Percentiles rank a stretch among this genome's conserved stretches.
Evolutionary conservation across 2,329 filamentous ascomycete species (phyloP).

Genomic region (Apiospora malaysiana): DNA sequence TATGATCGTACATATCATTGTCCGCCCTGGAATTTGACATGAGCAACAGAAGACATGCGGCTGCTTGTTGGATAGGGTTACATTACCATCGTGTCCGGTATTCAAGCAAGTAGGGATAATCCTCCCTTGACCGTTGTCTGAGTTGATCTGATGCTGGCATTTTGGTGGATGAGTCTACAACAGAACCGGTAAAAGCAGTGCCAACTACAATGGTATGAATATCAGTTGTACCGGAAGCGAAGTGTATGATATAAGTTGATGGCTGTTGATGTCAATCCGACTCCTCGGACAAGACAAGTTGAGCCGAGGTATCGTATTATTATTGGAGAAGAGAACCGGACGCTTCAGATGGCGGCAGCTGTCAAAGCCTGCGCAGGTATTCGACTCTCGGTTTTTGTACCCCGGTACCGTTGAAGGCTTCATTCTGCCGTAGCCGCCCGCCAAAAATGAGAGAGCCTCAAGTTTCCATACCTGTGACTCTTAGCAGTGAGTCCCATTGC

Average conservation of each 20-base stretch:
- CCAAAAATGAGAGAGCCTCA: slow-evolving; percentile 17
- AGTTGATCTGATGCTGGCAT: slow-evolving; percentile 47
- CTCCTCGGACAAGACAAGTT: not conserved
- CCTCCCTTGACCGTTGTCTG: slow-evolving; percentile 68
- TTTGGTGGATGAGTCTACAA: no score
- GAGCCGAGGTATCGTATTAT: not conserved
- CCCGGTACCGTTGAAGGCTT: slow-evolving; percentile 6
- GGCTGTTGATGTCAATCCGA: not conserved
- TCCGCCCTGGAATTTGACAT: slow-evolving; percentile 67
- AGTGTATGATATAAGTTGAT: not conserved
- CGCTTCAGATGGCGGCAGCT: not conserved
- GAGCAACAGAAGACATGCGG: slow-evolving; percentile 1
- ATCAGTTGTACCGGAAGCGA: not conserved
- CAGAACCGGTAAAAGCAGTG: not conserved
- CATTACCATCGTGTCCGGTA: slow-evolving; percentile 85
- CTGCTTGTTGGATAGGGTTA: slow-evolving; percentile 18
- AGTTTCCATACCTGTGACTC: slow-evolving; percentile 6
- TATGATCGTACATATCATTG: slow-evolving; percentile 86
- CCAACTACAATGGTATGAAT: not conserved
- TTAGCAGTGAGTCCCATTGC: not conserved
- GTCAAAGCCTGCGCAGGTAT: not conserved
- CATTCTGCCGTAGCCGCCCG: slow-evolving; percentile 6
- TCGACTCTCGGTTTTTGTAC: not conserved
- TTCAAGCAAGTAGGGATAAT: slow-evolving; percentile 81
- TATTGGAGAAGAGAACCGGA: not conserved